phyloP scores from a whole-genome alignment of 371 early-diverging fungal genomes.

The Funneliformis caledonium region DNA sequence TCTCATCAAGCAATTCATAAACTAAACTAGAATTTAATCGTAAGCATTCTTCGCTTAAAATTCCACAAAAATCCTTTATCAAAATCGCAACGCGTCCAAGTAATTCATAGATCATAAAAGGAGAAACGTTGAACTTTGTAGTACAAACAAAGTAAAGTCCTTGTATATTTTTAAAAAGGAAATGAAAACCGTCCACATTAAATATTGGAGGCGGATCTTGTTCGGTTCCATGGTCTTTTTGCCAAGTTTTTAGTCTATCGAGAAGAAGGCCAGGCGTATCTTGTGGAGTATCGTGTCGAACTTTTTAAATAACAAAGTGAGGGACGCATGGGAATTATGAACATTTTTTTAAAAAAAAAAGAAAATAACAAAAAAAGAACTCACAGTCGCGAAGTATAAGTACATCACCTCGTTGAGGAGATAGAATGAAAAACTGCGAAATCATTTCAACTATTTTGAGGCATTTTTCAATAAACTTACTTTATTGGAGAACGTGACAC shows the following conservation, averaged over 20 bases:
- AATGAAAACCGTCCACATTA: constrained; percentile 25
- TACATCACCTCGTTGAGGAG: constrained; percentile 29
- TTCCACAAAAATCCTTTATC: constrained; percentile 39
- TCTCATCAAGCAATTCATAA: constrained; percentile 39
- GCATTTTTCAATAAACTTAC: too few species aligned
- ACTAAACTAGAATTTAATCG: constrained; percentile 35
- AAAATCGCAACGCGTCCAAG: constrained; percentile 26
- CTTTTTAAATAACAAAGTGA: not conserved
- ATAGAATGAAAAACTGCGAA: constrained; percentile 38
- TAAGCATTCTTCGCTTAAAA: constrained; percentile 35
- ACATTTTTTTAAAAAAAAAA: too few species aligned
- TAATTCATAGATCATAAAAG: constrained; percentile 39
- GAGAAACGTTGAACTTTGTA: constrained; percentile 33
- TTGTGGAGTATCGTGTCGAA: constrained; percentile 18
- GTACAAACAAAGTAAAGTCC: constrained; percentile 32
- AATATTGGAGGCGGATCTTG: constrained; percentile 18
- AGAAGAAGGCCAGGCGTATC: constrained; percentile 5
- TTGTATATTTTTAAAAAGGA: constrained; percentile 9
- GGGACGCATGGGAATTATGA: not conserved
- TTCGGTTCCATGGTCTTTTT: constrained; percentile 14
- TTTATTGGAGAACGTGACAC: not conserved
- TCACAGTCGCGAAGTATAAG: constrained; percentile 35
- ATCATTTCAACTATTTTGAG: constrained; percentile 11
- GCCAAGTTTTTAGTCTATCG: constrained; percentile 27
- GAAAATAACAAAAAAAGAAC: not conserved